Conservation (phyloP, 2,329 filamentous ascomycete species). For the Fusarium hainanense region DNA sequence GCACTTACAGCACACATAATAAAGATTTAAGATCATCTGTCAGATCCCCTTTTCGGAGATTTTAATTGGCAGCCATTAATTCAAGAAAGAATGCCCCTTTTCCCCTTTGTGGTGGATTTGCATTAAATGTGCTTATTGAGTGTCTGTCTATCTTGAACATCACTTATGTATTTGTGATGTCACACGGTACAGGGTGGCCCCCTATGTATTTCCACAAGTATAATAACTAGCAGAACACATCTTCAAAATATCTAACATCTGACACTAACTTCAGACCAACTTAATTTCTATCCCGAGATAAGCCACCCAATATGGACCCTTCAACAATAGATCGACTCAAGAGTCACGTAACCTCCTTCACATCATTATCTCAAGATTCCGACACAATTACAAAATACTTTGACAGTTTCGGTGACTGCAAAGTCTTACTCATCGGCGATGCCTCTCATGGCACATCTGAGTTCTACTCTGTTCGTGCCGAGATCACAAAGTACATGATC, state of each 20-base stretch:
- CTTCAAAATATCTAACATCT: background rate
- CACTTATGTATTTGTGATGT: slow-evolving; percentile 6
- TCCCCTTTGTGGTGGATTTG: background rate
- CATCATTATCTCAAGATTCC: slow-evolving; percentile 6
- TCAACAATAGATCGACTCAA: slow-evolving; percentile 16
- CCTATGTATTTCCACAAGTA: background rate
- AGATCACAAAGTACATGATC: slow-evolving; percentile 34
- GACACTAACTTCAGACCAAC: background rate
- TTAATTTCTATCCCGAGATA: background rate
- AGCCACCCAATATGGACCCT: slow-evolving; percentile 7
- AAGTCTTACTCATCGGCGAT: slow-evolving; percentile 24
- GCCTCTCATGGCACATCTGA: slow-evolving; percentile 30
- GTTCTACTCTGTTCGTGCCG: slow-evolving; percentile 22
- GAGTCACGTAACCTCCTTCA: slow-evolving; percentile 15
- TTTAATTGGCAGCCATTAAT: background rate
- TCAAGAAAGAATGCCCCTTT: background rate
- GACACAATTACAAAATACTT: slow-evolving; percentile 16
- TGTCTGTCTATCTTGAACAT: background rate
- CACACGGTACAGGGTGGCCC: background rate
- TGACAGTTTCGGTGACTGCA: slow-evolving; percentile 25
- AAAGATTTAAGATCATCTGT: background rate
- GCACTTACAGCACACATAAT: background rate
- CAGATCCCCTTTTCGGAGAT: background rate
- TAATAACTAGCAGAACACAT: background rate
- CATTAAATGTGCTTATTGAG: background rate